These are phyloP conservation scores for Vaccinium macrocarpon DNA, from an alignment of 148 eudicot genomes.

Conservation along the genomic window DNA sequence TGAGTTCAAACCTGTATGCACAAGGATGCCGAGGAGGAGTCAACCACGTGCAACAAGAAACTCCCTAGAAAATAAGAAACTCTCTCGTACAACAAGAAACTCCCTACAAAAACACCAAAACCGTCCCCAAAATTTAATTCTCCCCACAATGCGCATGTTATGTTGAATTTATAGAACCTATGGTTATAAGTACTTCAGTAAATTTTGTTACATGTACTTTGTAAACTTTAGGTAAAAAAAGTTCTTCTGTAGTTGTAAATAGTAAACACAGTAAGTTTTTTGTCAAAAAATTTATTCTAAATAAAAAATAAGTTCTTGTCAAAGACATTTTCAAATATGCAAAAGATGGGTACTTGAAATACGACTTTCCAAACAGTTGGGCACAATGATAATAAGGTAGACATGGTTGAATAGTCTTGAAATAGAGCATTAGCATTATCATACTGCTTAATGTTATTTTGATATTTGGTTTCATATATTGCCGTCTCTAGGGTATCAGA, in stretches of 20 bases:
- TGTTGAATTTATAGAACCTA: not conserved
- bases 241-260: not conserved
- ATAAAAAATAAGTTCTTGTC: not conserved
- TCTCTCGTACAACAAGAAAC: no score
- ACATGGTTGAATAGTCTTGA: not conserved
- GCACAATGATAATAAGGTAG: not conserved
- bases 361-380: not conserved
- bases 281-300: not conserved
- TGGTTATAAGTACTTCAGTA: not conserved
- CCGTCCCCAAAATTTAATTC: no score
- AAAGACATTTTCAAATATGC: not conserved
- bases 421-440: not conserved
- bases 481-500: not conserved
- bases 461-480: not conserved
- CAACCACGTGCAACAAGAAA: no score
- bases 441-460: not conserved
- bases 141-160: no score
- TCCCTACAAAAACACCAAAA: no score
- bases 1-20: no score
- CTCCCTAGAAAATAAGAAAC: no score
- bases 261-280: not conserved
- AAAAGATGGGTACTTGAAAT: not conserved
- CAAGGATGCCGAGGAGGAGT: no score
- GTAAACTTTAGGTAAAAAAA: no score
- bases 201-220: not conserved